A percentile compares a stretch with the other conserved stretches of the same genome.
phyloP scores from a whole-genome alignment of 768 basidiomycete species.

The Chalciporus chontae region DNA sequence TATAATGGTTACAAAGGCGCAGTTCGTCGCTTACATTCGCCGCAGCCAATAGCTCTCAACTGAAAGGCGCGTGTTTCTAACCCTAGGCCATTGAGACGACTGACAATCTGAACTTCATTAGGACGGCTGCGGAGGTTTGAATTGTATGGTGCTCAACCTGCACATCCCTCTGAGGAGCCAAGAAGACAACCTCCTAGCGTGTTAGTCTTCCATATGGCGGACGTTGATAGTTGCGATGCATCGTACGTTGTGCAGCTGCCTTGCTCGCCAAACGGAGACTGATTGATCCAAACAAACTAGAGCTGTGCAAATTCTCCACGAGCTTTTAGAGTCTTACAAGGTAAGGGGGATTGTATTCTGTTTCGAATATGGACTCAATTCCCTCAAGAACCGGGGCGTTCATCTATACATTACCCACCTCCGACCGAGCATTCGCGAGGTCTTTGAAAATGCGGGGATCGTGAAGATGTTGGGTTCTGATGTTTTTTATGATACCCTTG shows the following conservation, averaged over 20 bases:
- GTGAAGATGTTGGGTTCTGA: slow-evolving; percentile 41
- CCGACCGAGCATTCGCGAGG: slow-evolving; percentile 31
- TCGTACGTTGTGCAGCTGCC: slow-evolving; percentile 54
- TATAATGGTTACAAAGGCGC: not conserved
- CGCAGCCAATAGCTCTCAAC: slow-evolving; percentile 87
- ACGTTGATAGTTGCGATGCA: slow-evolving; percentile 88
- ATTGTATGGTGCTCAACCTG: slow-evolving; percentile 73
- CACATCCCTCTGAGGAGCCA: slow-evolving; percentile 88
- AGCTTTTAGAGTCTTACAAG: slow-evolving; percentile 74
- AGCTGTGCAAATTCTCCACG: slow-evolving; percentile 80
- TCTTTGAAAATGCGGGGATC: slow-evolving; percentile 45
- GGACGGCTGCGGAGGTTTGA: slow-evolving; percentile 84
- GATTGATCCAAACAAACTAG: slow-evolving; percentile 36
- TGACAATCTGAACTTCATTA: slow-evolving; percentile 22
- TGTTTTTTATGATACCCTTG: slow-evolving; percentile 42
- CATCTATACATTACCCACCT: slow-evolving; percentile 46
- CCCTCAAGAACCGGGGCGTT: slow-evolving; percentile 40
- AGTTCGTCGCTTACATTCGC: not conserved
- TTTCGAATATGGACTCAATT: not conserved
- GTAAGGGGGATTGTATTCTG: slow-evolving; percentile 33
- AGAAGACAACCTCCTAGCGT: slow-evolving; percentile 68
- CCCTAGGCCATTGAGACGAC: not conserved
- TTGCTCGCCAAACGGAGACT: not conserved
- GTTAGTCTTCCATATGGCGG: slow-evolving; percentile 90
- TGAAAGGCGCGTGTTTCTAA: slow-evolving; percentile 58